Percentiles rank a stretch among this genome's conserved stretches.
phyloP scores from a whole-genome alignment of 75 land plant species.

The Selaginella tamariscina region DNA sequence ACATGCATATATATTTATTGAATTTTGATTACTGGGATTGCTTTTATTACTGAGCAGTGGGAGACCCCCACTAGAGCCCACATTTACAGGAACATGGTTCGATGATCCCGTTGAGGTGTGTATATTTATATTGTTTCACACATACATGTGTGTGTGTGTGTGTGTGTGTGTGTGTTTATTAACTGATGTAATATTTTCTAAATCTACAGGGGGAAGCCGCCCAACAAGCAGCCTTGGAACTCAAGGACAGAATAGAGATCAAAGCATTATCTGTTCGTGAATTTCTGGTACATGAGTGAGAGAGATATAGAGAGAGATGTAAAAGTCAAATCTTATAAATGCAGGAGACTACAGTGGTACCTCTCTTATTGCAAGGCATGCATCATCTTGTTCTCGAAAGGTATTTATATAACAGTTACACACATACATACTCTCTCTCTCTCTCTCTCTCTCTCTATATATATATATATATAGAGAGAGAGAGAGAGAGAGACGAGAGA shows the following conservation, averaged over 20 bases:
- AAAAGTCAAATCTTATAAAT: background rate
- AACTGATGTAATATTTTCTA: background rate
- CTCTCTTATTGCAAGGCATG: constrained; percentile 27
- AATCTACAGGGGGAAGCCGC: constrained; percentile 28
- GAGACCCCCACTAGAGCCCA: constrained; percentile 13
- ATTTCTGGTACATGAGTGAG: constrained; percentile 27
- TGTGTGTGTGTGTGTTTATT: too few species aligned
- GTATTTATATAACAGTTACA: constrained; percentile 6
- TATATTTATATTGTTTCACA: background rate
- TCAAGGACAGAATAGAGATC: constrained; percentile 25
- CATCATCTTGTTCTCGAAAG: constrained; percentile 23
- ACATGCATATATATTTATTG: too few species aligned
- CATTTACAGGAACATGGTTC: constrained; percentile 20
- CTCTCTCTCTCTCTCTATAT: too few species aligned
- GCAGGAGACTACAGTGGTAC: constrained; percentile 23
- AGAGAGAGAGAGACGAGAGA: too few species aligned
- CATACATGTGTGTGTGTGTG: too few species aligned
- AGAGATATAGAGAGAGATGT: too few species aligned
- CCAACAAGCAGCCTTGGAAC: constrained; percentile 16
- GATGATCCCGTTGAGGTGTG: constrained; percentile 31
- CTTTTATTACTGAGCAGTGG: background rate
- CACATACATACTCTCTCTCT: too few species aligned
- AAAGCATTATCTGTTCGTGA: constrained; percentile 22
- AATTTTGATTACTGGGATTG: too few species aligned
- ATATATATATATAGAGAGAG: too few species aligned